A percentile compares a stretch with the other conserved stretches of the same genome.
phyloP scores from a whole-genome alignment of 75 land plant species.

The Cunninghamia lanceolata region DNA sequence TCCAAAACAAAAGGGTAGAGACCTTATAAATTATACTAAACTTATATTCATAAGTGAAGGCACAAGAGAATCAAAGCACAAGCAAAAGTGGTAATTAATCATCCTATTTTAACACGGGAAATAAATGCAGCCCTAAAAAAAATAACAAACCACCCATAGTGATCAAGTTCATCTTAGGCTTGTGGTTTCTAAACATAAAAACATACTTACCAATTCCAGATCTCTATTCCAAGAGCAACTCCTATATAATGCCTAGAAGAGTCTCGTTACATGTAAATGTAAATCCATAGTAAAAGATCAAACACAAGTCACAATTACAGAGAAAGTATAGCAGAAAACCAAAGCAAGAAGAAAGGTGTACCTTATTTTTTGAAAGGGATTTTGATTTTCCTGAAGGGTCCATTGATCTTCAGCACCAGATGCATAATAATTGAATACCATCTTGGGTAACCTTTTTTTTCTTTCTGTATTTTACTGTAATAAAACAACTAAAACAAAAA shows the following conservation, averaged over 20 bases:
- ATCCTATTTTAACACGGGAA: too few relatives aligned
- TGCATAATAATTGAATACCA: constrained; percentile 90
- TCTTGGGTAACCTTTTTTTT: constrained; percentile 87
- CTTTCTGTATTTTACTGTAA: too few relatives aligned
- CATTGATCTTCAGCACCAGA: constrained; percentile 95
- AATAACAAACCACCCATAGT: not conserved
- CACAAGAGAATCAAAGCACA: too few relatives aligned
- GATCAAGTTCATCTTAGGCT: not conserved
- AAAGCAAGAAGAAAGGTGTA: not conserved
- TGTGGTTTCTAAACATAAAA: not conserved
- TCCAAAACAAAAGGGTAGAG: too few relatives aligned
- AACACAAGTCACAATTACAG: not conserved
- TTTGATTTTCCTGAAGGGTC: constrained; percentile 77
- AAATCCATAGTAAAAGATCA: too few relatives aligned
- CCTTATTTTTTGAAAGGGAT: constrained; percentile 68
- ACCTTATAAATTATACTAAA: too few relatives aligned
- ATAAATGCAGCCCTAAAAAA: too few relatives aligned
- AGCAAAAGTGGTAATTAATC: too few relatives aligned
- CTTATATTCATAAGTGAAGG: too few relatives aligned
- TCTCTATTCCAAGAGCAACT: not conserved
- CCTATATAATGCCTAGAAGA: not conserved
- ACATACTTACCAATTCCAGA: not conserved
- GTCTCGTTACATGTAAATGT: not conserved
- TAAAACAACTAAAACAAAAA: too few relatives aligned
- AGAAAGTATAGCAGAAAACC: not conserved